Evolutionary conservation across 2,329 filamentous ascomycete species (phyloP).

Genomic region (Teratosphaeriaceae sp.): DNA sequence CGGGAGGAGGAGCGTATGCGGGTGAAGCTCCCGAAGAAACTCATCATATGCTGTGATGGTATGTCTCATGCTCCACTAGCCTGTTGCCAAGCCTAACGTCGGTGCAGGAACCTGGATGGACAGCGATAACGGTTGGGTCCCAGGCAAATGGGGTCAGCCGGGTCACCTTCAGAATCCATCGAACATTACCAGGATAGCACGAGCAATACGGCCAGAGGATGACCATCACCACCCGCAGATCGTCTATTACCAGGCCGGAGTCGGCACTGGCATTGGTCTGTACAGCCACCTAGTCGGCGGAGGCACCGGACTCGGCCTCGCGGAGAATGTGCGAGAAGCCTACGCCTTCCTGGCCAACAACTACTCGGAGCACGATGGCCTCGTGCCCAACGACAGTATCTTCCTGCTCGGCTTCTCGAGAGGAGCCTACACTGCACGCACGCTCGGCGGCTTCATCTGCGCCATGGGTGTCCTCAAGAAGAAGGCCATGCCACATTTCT

Average conservation of each 20-base stretch:
- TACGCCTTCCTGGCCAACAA: constrained; percentile 59
- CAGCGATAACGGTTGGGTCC: constrained; percentile 27
- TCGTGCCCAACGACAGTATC: constrained; percentile 34
- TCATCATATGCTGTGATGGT: constrained; percentile 23
- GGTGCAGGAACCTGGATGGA: constrained; percentile 29
- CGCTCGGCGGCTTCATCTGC: constrained; percentile 38
- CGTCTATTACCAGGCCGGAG: constrained; percentile 33
- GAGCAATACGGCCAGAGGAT: constrained; percentile 29
- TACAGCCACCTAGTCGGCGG: constrained; percentile 28
- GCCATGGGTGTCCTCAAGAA: constrained; percentile 37
- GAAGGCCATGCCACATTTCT: constrained; percentile 27
- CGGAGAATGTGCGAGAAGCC: constrained; percentile 51
- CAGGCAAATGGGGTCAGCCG: constrained; percentile 16
- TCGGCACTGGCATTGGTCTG: constrained; percentile 30
- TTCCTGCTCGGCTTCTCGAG: constrained; percentile 41
- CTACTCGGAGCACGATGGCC: constrained; percentile 35
- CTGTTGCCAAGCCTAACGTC: not conserved
- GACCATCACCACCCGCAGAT: constrained; percentile 30
- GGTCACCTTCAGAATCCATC: constrained; percentile 27
- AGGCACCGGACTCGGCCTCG: constrained; percentile 28
- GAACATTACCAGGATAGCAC: constrained; percentile 31
- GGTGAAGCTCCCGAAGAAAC: constrained; percentile 15
- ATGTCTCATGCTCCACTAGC: not conserved
- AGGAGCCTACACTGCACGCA: constrained; percentile 40
- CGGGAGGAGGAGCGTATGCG: constrained; percentile 3